Evolutionary conservation across 2,329 filamentous ascomycete genomes (phyloP).

Genomic region (Hypoxylon sp.): DNA sequence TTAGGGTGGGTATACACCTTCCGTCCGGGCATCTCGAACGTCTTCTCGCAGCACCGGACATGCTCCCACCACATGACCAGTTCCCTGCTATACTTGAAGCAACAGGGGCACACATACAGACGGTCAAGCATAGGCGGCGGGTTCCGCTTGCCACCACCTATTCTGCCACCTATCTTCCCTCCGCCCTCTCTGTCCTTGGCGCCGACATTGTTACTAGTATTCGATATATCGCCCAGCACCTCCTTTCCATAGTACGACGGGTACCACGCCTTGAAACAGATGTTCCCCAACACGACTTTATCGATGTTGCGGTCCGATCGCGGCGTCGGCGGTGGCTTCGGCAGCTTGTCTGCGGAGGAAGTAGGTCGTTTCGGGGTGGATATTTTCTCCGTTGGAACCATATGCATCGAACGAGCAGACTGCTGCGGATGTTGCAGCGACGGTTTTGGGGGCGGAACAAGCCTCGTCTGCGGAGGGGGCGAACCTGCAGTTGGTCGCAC

Average conservation of each 20-base stretch:
- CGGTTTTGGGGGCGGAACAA: conserved; percentile 12
- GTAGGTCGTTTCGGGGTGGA: conserved; percentile 52
- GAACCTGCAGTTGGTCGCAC: conserved; percentile 2
- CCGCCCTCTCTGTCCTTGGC: conserved; percentile 36
- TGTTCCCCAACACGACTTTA: conserved; percentile 85
- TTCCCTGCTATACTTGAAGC: conserved; percentile 89
- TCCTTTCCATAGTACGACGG: conserved; percentile 90
- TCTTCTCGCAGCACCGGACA: conserved; percentile 68
- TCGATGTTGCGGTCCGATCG: conserved; percentile 81
- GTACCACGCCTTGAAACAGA: conserved; percentile 92
- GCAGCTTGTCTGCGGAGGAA: conserved; percentile 30
- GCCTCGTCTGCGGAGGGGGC: conserved; percentile 22
- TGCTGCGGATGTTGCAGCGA: conserved; percentile 13
- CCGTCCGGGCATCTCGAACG: conserved; percentile 69
- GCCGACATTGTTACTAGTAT: conserved; percentile 35
- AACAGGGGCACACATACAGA: conserved; percentile 90
- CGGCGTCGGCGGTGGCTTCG: conserved; percentile 52
- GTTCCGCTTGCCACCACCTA: conserved; percentile 53
- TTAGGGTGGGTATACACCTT: conserved; percentile 78
- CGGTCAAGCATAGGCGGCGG: conserved; percentile 68
- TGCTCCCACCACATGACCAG: conserved; percentile 71
- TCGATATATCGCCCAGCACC: conserved; percentile 65
- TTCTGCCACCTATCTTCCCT: conserved; percentile 55
- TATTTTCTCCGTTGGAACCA: conserved; percentile 10
- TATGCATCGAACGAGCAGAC: conserved; percentile 4